Evolutionary conservation across 768 basidiomycete genomes (phyloP).

Genomic region (Podaxis carcinomalis): DNA sequence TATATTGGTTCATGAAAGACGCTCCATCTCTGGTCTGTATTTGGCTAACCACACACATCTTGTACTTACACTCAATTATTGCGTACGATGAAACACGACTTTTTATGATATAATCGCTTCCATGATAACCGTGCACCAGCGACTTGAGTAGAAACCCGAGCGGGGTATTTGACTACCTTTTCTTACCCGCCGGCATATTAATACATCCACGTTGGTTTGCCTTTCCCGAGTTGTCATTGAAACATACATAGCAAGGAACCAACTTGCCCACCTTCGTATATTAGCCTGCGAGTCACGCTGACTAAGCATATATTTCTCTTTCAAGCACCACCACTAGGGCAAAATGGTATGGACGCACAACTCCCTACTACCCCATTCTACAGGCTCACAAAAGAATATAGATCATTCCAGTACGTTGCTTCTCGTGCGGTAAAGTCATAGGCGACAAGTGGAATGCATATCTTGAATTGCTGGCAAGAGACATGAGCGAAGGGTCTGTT

Average conservation of each 20-base stretch:
- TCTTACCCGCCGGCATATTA: too few species aligned
- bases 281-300: background rate
- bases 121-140: background rate
- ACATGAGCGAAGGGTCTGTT: slow-evolving; percentile 84
- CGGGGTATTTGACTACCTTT: too few species aligned
- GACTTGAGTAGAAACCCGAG: too few species aligned
- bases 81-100: background rate
- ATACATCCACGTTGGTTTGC: too few species aligned
- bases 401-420: slow-evolving; percentile 97
- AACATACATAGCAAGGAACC: too few species aligned
- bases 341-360: background rate
- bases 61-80: slow-evolving; percentile 1
- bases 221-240: too few species aligned
- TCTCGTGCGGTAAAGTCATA: slow-evolving; percentile 95
- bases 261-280: too few species aligned
- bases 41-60: slow-evolving; percentile 1
- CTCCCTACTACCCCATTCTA: background rate
- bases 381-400: slow-evolving; percentile 22
- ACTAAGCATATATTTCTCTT: background rate
- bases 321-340: background rate
- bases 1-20: background rate
- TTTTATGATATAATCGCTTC: background rate
- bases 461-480: slow-evolving; percentile 73
- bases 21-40: background rate
- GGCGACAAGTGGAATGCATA: slow-evolving; percentile 95